A percentile compares a stretch with the other conserved stretches of the same genome.
phyloP scores from a whole-genome alignment of 176 grass and related monocot genomes.

The Zea luxurians region DNA sequence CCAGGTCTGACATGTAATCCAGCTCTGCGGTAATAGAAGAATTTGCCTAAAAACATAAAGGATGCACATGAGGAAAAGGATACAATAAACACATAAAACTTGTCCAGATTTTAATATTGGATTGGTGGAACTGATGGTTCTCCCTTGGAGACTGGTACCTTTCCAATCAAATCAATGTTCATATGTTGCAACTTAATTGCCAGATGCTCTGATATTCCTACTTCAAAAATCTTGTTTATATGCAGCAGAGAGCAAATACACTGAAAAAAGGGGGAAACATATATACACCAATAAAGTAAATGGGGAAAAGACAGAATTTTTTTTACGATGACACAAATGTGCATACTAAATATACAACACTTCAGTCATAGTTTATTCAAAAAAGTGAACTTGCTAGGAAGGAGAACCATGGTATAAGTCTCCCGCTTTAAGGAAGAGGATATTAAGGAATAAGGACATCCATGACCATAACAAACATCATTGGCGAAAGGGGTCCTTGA shows the following conservation, averaged over 20 bases:
- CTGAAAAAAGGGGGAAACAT: conserved; percentile 40
- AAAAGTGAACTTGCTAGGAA: background rate
- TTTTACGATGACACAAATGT: background rate
- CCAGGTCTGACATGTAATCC: conserved; percentile 93
- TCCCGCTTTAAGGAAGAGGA: no score
- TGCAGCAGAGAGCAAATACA: conserved; percentile 86
- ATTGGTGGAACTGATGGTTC: conserved; percentile 16
- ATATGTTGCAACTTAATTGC: conserved; percentile 71
- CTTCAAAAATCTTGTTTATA: conserved; percentile 95
- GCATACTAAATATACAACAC: conserved; percentile 1
- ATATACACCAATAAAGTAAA: conserved; percentile 31
- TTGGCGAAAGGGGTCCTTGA: no score
- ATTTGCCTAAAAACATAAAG: conserved; percentile 70
- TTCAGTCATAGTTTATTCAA: conserved; percentile 14
- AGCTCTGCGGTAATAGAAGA: conserved; percentile 81
- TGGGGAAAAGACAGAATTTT: conserved; percentile 1
- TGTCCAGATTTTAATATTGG: conserved; percentile 27
- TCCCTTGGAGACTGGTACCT: conserved; percentile 46
- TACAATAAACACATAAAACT: conserved; percentile 20
- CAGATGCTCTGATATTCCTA: conserved; percentile 91
- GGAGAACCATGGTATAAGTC: background rate
- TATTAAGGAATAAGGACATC: no score
- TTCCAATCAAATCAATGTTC: conserved; percentile 67
- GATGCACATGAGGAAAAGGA: conserved; percentile 1
- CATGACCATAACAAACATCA: no score